A percentile compares a stretch with the other conserved stretches of the same genome.
Evolutionary conservation across 176 grass and related monocot species (phyloP).

Genomic region (Rhynchospora breviuscula): DNA sequence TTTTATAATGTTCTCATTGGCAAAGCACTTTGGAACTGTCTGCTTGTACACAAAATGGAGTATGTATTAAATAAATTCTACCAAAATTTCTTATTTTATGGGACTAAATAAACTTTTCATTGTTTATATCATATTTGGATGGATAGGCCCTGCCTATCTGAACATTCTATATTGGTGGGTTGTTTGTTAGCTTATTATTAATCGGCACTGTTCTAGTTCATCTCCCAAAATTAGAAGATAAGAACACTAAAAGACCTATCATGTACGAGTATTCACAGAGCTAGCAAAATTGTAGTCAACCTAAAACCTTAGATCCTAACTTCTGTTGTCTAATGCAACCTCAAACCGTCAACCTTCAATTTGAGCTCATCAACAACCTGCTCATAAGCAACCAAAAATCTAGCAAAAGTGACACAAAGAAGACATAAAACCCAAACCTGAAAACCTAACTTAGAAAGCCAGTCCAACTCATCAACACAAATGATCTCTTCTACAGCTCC

Average conservation of each 20-base stretch:
- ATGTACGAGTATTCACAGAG: neutral
- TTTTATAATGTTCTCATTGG: constrained; percentile 17
- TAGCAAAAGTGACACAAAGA: neutral
- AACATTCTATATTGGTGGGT: neutral
- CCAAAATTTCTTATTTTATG: neutral
- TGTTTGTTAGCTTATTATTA: neutral
- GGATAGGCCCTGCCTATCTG: neutral
- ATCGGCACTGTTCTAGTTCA: neutral
- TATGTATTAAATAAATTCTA: neutral
- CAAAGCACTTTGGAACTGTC: constrained; percentile 24
- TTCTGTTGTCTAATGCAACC: neutral
- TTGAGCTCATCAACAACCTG: neutral
- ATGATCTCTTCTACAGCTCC: neutral
- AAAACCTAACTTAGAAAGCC: neutral
- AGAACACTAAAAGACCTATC: too few species aligned
- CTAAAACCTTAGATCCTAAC: neutral
- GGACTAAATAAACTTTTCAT: neutral
- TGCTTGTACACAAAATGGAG: neutral
- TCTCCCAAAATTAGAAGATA: too few species aligned
- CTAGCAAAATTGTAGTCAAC: neutral
- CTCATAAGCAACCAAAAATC: neutral
- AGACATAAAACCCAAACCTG: neutral
- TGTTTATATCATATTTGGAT: neutral
- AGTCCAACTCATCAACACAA: neutral
- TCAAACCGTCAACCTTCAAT: neutral